Base-by-base conservation (phyloP, 192 early-diverging fungal genomes). In the Backusella parvicylindrica region DNA sequence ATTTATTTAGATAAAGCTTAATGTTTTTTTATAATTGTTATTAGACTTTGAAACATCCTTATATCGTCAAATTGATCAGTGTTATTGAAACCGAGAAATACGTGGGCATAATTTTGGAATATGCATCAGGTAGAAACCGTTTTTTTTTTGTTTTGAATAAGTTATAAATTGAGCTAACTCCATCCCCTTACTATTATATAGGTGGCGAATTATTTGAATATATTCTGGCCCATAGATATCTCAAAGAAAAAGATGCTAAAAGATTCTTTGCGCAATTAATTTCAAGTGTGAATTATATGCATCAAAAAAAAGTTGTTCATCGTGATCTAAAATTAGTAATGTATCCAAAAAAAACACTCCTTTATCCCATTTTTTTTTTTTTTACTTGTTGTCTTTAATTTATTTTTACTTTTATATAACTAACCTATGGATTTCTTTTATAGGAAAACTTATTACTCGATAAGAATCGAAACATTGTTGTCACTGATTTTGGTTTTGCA, bases 401-500 rank as follows among this genome's bases (percentile, higher is more conserved):
- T 56, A 21, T 56, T 56, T 56, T 56, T 56, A 41, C 8, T 43
- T 15, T 43, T 15, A 28, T 38, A 9, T 60, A 60, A 60, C 53
- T 60, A 60, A 60, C 53, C 23, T 28, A 60, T 13, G 53, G 53
- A 60, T 60, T 26, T 37, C 36, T 35, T 70, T 74, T 81, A n/a
- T n/a, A 91, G 88, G 95, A 96, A 82, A 96, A 96, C 68, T 74
- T 96, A 75, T 80, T 96, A 63, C 84, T 96, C 75, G 93, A 95
- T 81, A 84, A 82, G 64, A 83, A 92, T 73, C 84, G 91, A 67
- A 92, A 95, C 72, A 84, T 96, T 37, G 89, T 93, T 68, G 92
- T 96, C 78, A 93, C 93, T 13, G 95, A 96, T 78, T 96, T 96
- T 91, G 95, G 95, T 9, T 96, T 96, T 82, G 94, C 95, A 36